Percentiles rank a stretch among this genome's conserved stretches.
Evolutionary conservation across 2,329 filamentous ascomycete species (phyloP).

Genomic region (Beauveria asiatica): DNA sequence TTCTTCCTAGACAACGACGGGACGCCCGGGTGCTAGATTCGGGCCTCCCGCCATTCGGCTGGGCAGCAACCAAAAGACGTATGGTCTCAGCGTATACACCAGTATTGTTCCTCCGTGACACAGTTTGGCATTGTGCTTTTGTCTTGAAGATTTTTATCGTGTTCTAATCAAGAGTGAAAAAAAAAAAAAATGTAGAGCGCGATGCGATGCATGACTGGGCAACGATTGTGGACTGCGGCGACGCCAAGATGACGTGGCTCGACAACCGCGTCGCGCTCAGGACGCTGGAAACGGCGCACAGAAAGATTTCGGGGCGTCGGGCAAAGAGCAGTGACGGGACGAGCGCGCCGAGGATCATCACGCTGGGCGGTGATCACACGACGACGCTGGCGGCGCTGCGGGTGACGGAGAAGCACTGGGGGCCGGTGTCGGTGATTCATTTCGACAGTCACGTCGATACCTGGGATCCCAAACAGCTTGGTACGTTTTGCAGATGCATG

Average conservation of each 20-base stretch:
- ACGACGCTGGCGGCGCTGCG: slow-evolving; percentile 58
- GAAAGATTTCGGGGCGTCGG: slow-evolving; percentile 12
- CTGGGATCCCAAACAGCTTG: slow-evolving; percentile 16
- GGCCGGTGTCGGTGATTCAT: slow-evolving; percentile 58
- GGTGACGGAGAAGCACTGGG: slow-evolving; percentile 50
- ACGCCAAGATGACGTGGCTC: slow-evolving; percentile 28
- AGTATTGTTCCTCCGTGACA: slow-evolving; percentile 3
- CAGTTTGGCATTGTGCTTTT: too few species aligned
- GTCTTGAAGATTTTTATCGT: too few species aligned
- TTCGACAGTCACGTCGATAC: slow-evolving; percentile 52
- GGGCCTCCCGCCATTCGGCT: slow-evolving; percentile 75
- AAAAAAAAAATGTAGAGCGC: slow-evolving; percentile 6
- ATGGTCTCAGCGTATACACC: slow-evolving; percentile 17
- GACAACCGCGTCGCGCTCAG: slow-evolving; percentile 17
- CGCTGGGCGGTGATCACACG: slow-evolving; percentile 63
- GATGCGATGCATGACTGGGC: slow-evolving; percentile 46
- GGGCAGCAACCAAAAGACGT: slow-evolving; percentile 55
- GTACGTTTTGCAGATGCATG: not conserved
- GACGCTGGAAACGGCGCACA: slow-evolving; percentile 17
- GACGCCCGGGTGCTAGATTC: slow-evolving; percentile 47
- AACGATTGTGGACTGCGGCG: slow-evolving; percentile 71
- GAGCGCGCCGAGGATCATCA: slow-evolving; percentile 36
- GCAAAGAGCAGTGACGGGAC: slow-evolving; percentile 11
- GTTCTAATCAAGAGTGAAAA: not conserved
- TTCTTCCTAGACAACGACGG: slow-evolving; percentile 15